Conservation (phyloP, 495 filamentous ascomycete species). For the Podospora conica region DNA sequence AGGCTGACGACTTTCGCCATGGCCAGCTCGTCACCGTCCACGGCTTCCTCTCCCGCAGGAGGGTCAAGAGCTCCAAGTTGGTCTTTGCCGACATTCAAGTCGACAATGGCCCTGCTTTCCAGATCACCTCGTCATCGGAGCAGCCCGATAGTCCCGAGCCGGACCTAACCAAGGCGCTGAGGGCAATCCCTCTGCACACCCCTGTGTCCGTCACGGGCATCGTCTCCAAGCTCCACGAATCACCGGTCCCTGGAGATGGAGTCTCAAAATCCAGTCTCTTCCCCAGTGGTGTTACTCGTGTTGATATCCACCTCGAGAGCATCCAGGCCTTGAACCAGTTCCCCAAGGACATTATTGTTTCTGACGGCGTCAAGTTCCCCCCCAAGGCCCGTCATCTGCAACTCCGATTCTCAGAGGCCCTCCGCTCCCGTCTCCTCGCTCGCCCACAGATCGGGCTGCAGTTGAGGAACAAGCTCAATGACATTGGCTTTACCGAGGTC, state of each 20-base stretch:
- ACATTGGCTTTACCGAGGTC: constrained; percentile 62
- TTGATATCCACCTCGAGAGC: constrained; percentile 43
- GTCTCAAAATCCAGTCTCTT: constrained; percentile 1
- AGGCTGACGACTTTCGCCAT: constrained; percentile 25
- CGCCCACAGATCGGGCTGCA: constrained; percentile 49
- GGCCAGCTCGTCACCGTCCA: constrained; percentile 56
- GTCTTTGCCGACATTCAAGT: constrained; percentile 59
- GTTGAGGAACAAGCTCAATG: constrained; percentile 50
- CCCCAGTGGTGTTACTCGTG: constrained; percentile 11
- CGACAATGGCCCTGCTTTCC: constrained; percentile 23
- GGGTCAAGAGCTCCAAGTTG: constrained; percentile 58
- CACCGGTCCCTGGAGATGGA: neutral
- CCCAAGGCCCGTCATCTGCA: constrained; percentile 76
- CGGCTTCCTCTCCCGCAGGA: constrained; percentile 63
- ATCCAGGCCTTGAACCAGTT: constrained; percentile 70
- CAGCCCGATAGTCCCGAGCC: constrained; percentile 19
- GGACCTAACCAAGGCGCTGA: constrained; percentile 24
- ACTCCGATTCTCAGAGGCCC: constrained; percentile 58
- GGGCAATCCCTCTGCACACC: constrained; percentile 30
- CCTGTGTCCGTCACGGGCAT: constrained; percentile 36
- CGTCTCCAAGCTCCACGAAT: constrained; percentile 15
- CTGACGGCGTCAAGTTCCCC: constrained; percentile 62
- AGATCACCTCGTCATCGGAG: constrained; percentile 32
- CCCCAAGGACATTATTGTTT: constrained; percentile 67
- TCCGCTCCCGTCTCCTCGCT: constrained; percentile 54